phyloP scores from a whole-genome alignment of 2,329 filamentous ascomycete genomes.

The Mycocentrospora acerina region DNA sequence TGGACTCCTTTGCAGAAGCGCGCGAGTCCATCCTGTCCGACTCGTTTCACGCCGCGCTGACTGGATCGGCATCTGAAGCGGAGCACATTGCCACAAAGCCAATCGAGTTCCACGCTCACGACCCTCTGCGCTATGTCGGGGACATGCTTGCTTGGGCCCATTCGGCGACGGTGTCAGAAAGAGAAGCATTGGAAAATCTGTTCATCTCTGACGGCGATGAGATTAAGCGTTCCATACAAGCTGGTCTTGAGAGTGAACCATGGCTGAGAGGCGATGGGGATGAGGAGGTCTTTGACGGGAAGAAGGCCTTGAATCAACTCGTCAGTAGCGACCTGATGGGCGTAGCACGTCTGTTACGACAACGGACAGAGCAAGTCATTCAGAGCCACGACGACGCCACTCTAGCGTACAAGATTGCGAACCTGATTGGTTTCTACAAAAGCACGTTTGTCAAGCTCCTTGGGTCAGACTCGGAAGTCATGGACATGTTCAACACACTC shows the following conservation, averaged over 20 bases:
- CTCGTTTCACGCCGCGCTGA: slow-evolving; percentile 84
- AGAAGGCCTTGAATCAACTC: slow-evolving; percentile 78
- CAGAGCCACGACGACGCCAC: slow-evolving; percentile 90
- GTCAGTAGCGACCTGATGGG: slow-evolving; percentile 83
- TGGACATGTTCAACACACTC: slow-evolving; percentile 67
- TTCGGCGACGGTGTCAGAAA: slow-evolving; percentile 88
- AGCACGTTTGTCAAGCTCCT: slow-evolving; percentile 81
- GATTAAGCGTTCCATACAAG: slow-evolving; percentile 77
- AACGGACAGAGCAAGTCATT: slow-evolving; percentile 87
- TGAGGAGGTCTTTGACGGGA: slow-evolving; percentile 70
- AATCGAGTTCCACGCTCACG: slow-evolving; percentile 91
- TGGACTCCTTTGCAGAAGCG: slow-evolving; percentile 90
- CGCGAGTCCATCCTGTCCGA: slow-evolving; percentile 85
- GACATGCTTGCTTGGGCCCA: slow-evolving; percentile 99
- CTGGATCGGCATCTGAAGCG: slow-evolving; percentile 64
- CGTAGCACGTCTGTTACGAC: slow-evolving; percentile 79
- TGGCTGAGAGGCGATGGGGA: slow-evolving; percentile 67
- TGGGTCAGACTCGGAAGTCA: slow-evolving; percentile 66
- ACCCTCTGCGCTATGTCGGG: slow-evolving; percentile 85
- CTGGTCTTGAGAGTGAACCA: slow-evolving; percentile 77
- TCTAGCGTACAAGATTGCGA: slow-evolving; percentile 84
- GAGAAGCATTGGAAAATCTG: slow-evolving; percentile 85
- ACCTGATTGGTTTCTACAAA: slow-evolving; percentile 85
- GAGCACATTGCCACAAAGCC: slow-evolving; percentile 68
- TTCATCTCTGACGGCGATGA: slow-evolving; percentile 91